Percentiles rank a stretch among this genome's conserved stretches.
Evolutionary conservation across 306 rosid species (phyloP).

Genomic region (Quercus agrifolia): DNA sequence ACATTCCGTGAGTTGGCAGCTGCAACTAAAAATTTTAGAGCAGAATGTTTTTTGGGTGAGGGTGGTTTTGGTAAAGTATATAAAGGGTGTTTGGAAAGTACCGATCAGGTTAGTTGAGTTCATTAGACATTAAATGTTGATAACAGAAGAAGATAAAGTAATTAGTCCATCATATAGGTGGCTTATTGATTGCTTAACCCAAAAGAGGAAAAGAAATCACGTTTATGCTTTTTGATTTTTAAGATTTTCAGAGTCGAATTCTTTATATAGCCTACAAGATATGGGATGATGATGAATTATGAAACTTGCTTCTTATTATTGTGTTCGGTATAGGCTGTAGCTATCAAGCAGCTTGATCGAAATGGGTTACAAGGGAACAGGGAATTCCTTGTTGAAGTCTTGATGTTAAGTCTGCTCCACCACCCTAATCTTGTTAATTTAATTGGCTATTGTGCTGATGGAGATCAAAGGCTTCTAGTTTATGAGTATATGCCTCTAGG

Average conservation of each 20-base stretch:
- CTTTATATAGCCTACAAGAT: not conserved
- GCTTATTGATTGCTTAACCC: not conserved
- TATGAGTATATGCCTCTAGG: constrained; percentile 92
- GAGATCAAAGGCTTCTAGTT: constrained; percentile 95
- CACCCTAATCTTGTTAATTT: constrained; percentile 92
- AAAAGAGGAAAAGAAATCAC: not conserved
- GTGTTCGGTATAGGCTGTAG: constrained; percentile 60
- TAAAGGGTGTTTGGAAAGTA: constrained; percentile 74
- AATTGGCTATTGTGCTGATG: constrained; percentile 94
- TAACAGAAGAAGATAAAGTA: constrained; percentile 5
- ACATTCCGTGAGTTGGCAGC: constrained; percentile 82
- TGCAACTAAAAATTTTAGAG: constrained; percentile 86
- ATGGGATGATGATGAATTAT: constrained; percentile 8
- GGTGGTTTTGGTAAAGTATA: constrained; percentile 95
- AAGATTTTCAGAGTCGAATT: not conserved
- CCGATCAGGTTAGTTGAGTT: constrained; percentile 59
- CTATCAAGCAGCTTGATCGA: constrained; percentile 91
- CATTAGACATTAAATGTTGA: not conserved
- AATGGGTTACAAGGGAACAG: constrained; percentile 94
- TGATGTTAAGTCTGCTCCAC: constrained; percentile 92
- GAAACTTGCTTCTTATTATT: constrained; percentile 16
- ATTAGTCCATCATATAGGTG: too few species aligned
- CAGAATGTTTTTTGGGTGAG: constrained; percentile 83
- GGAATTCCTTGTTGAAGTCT: constrained; percentile 90
- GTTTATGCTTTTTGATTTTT: not conserved